Conservation (phyloP, 2,329 filamentous ascomycete genomes). For the Sodiomyces alkalinus region DNA sequence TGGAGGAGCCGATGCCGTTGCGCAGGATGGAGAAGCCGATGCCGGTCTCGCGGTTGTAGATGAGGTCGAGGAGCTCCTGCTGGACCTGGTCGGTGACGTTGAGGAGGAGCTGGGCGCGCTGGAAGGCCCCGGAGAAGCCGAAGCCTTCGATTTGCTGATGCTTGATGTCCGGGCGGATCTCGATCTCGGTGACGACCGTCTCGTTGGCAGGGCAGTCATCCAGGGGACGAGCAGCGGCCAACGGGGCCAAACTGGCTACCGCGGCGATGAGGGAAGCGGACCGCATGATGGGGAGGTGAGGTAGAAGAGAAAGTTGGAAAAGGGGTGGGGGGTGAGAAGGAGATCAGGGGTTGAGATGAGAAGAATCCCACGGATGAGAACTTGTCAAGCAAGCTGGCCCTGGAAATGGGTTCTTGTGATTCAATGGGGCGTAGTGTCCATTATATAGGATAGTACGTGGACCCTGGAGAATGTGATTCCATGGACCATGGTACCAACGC, state of each 20-base stretch:
- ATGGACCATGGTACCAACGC: too few relatives aligned
- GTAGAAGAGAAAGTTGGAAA: neutral
- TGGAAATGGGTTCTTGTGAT: too few relatives aligned
- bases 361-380: too few relatives aligned
- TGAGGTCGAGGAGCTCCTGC: constrained; percentile 2
- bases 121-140: constrained; percentile 19
- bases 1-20: constrained; percentile 24
- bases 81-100: constrained; percentile 1
- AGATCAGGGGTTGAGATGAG: too few relatives aligned
- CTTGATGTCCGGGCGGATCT: constrained; percentile 8
- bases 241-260: neutral
- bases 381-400: too few relatives aligned
- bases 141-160: constrained; percentile 21
- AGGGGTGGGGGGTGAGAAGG: too few relatives aligned
- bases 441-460: too few relatives aligned
- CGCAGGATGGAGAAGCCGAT: constrained; percentile 21
- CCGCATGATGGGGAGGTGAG: neutral
- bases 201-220: constrained; percentile 1
- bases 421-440: too few relatives aligned
- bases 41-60: constrained; percentile 2
- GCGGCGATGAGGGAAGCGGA: neutral
- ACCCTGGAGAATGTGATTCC: too few relatives aligned
- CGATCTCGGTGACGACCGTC: neutral
- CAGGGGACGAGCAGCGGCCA: neutral
- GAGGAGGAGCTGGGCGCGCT: constrained; percentile 14